Evolutionary conservation across 352 stramenopile species (phyloP).

Genomic region (Pythium periplocum): DNA sequence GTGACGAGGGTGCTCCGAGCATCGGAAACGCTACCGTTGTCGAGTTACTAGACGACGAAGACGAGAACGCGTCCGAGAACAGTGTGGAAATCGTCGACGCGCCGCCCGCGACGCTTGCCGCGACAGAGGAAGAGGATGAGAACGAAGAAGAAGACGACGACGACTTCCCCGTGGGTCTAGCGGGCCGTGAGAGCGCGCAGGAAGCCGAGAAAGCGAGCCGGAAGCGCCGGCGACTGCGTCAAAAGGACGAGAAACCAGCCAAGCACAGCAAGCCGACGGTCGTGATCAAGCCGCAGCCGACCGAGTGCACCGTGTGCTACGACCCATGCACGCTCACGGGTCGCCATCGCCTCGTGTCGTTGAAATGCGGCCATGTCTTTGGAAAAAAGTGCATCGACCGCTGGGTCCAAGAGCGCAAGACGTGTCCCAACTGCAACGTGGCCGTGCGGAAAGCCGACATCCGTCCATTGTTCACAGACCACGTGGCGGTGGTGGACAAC

Average conservation of each 20-base stretch:
- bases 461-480: slow-evolving; percentile 55
- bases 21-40: slow-evolving; percentile 1
- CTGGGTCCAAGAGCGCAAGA: slow-evolving; percentile 54
- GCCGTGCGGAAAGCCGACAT: slow-evolving; percentile 47
- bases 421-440: slow-evolving; percentile 67
- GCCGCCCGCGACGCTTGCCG: neutral
- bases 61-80: neutral
- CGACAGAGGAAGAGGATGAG: slow-evolving; percentile 2
- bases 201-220: neutral
- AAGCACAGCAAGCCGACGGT: slow-evolving; percentile 15
- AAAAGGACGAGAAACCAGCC: neutral
- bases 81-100: neutral
- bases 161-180: slow-evolving; percentile 3
- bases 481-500: slow-evolving; percentile 75
- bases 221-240: slow-evolving; percentile 13
- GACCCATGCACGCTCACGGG: slow-evolving; percentile 55
- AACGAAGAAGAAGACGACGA: slow-evolving; percentile 5
- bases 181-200: neutral
- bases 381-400: slow-evolving; percentile 71
- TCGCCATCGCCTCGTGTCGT: slow-evolving; percentile 59
- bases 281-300: slow-evolving; percentile 40
- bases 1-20: neutral
- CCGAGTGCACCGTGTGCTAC: slow-evolving; percentile 74
- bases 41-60: slow-evolving; percentile 3
- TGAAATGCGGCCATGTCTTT: slow-evolving; percentile 75